phyloP scores from a whole-genome alignment of 257 asterid species.

The Penstemon barbatus region DNA sequence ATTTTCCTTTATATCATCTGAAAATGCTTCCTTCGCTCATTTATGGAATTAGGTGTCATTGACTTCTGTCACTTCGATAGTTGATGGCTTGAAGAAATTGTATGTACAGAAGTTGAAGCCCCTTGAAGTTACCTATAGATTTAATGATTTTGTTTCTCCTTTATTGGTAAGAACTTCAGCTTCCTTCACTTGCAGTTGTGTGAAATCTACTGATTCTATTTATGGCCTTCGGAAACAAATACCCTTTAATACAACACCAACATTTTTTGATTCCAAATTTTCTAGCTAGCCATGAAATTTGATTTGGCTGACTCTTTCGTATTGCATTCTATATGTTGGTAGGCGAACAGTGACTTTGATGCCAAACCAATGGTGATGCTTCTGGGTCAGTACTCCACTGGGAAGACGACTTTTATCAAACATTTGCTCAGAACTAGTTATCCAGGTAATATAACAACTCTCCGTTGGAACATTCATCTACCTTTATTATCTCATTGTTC shows the following conservation, averaged over 20 bases:
- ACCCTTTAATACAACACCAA: no score
- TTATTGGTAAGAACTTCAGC: conserved; percentile 55
- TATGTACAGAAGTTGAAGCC: conserved; percentile 90
- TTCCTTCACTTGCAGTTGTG: conserved; percentile 16
- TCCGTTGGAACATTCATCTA: conserved; percentile 16
- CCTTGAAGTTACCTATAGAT: conserved; percentile 70
- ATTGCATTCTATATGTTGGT: conserved; percentile 31
- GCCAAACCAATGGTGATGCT: conserved; percentile 93
- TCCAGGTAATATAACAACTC: conserved; percentile 51
- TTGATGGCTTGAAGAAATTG: conserved; percentile 92
- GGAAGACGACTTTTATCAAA: conserved; percentile 81
- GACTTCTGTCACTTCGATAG: conserved; percentile 79
- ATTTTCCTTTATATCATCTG: conserved; percentile 18
- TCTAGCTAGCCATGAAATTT: conserved; percentile 20
- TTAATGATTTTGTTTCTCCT: conserved; percentile 92
- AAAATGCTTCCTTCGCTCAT: conserved; percentile 25
- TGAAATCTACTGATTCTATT: conserved; percentile 2
- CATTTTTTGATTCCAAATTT: neutral
- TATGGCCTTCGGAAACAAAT: neutral
- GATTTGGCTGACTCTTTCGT: conserved; percentile 26
- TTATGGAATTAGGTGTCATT: conserved; percentile 57
- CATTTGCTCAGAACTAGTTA: conserved; percentile 63
- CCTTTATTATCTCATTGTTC: neutral
- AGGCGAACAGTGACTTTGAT: conserved; percentile 72
- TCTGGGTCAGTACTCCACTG: conserved; percentile 83